phyloP scores from a whole-genome alignment of 768 basidiomycete genomes.

The Suillus spraguei region DNA sequence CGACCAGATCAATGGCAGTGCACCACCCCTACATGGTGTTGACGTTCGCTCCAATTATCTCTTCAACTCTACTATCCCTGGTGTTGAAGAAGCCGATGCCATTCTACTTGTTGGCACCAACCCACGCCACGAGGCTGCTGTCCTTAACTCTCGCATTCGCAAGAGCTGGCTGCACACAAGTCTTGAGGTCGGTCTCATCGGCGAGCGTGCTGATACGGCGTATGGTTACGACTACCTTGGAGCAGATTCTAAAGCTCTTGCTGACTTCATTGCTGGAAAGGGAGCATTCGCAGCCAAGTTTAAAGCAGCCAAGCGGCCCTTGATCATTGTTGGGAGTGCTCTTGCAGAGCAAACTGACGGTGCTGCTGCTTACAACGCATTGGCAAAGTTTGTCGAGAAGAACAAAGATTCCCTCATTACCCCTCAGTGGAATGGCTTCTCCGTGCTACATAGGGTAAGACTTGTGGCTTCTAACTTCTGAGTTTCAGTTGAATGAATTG shows the following conservation, averaged over 20 bases:
- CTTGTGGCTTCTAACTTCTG: slow-evolving; percentile 16
- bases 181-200: slow-evolving; percentile 87
- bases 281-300: slow-evolving; percentile 83
- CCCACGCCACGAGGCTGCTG: slow-evolving; percentile 95
- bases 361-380: slow-evolving; percentile 69
- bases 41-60: slow-evolving; percentile 96
- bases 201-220: slow-evolving; percentile 87
- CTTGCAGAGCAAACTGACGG: slow-evolving; percentile 86
- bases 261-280: slow-evolving; percentile 78
- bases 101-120: slow-evolving; percentile 96
- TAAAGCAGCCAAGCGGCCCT: slow-evolving; percentile 84
- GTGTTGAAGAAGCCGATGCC: slow-evolving; percentile 87
- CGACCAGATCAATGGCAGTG: slow-evolving; percentile 70
- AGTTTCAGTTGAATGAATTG: slow-evolving; percentile 9
- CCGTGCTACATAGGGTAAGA: slow-evolving; percentile 85
- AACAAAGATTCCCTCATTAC: slow-evolving; percentile 79
- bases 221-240: slow-evolving; percentile 96
- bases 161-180: slow-evolving; percentile 91
- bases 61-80: slow-evolving; percentile 92
- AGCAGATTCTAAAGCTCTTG: slow-evolving; percentile 68
- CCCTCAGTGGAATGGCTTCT: slow-evolving; percentile 95
- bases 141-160: slow-evolving; percentile 95
- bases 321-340: slow-evolving; percentile 92
- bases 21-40: slow-evolving; percentile 76
- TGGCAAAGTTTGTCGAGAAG: slow-evolving; percentile 78